phyloP scores from a whole-genome alignment of 768 basidiomycete genomes.

The Lentinula edodes region DNA sequence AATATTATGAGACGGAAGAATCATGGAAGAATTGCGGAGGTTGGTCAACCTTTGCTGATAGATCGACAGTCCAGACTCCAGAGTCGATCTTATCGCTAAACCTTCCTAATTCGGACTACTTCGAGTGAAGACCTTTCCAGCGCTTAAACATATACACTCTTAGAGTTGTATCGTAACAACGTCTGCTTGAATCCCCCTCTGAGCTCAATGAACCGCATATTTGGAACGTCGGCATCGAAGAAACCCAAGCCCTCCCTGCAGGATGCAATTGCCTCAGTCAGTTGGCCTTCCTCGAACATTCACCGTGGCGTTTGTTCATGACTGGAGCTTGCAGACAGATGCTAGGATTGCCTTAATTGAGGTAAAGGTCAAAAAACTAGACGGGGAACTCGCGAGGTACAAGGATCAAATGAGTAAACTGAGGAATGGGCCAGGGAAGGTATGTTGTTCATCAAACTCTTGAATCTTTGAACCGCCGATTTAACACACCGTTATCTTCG shows the following conservation, averaged over 20 bases:
- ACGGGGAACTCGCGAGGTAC: slow-evolving; percentile 86
- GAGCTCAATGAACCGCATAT: slow-evolving; percentile 72
- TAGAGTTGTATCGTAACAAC: neutral
- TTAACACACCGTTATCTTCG: neutral
- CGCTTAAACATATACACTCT: neutral
- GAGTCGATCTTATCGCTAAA: neutral
- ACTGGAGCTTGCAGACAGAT: slow-evolving; percentile 63
- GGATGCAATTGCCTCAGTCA: slow-evolving; percentile 89
- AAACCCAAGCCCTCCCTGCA: slow-evolving; percentile 83
- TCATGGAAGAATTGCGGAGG: neutral
- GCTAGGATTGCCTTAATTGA: slow-evolving; percentile 81
- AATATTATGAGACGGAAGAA: neutral
- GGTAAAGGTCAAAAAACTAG: slow-evolving; percentile 95
- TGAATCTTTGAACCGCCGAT: neutral
- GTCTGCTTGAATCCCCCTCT: neutral
- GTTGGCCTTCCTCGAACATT: slow-evolving; percentile 13
- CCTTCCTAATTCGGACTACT: neutral
- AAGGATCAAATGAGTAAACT: slow-evolving; percentile 96
- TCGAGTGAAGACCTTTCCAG: neutral
- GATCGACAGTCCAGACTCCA: neutral
- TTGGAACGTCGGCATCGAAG: slow-evolving; percentile 66
- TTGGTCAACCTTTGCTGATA: neutral
- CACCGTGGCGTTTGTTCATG: neutral
- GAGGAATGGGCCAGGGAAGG: slow-evolving; percentile 93
- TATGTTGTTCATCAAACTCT: slow-evolving; percentile 24